Base-by-base conservation (phyloP, 495 filamentous ascomycete species). In the Aspergillus asperescens region DNA sequence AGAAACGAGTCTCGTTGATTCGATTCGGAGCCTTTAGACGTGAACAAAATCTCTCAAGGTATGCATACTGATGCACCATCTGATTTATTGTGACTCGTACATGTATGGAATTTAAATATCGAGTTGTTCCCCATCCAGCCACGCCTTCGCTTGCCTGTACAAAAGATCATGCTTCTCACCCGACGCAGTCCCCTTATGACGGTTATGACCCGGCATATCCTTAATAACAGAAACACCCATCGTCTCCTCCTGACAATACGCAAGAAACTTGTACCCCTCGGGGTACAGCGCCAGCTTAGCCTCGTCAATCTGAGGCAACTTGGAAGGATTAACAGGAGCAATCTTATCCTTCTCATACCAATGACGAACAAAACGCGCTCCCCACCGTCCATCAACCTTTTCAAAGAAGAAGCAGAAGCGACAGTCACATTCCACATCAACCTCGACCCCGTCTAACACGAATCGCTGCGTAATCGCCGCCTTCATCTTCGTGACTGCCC, bases 331-430 rank as follows among this genome's bases (percentile, higher is more conserved):
- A 19, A 79, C 75, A 18, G 78, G 75, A 23, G 85, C 68, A 32
- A 86, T 57, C 62, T 84, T 85, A 67, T 86, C 82, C 71, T 86
- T 86, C 63, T 83, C 82, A 59, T 86, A 86, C 72, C 81, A 83
- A 47, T 83, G 75, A 50, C 81, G 75, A 57, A 83, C 81, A 62
- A 78, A 84, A 19, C 68, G 69, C 22, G 81, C 79, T 58, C 77
- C 76, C 81, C 81, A 85, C 19, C 67, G 69, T 1, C 62, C 52
- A 19, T 44, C 58, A 24, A 58, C 38, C 55, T 77, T 77, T 49
- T 79, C 66, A 54, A 77, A 83, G 57, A 83, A 82, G 65, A 84
- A 84, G 53, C 75, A 76, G 57, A 86, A 85, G 1, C 80, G 79
- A 58, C 79, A 82, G 61, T 86, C 81, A 38, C 72, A 74, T 58